These are phyloP conservation scores for Pisolithus sp. DNA, from an alignment of 768 basidiomycete species.

Conservation along the genomic window DNA sequence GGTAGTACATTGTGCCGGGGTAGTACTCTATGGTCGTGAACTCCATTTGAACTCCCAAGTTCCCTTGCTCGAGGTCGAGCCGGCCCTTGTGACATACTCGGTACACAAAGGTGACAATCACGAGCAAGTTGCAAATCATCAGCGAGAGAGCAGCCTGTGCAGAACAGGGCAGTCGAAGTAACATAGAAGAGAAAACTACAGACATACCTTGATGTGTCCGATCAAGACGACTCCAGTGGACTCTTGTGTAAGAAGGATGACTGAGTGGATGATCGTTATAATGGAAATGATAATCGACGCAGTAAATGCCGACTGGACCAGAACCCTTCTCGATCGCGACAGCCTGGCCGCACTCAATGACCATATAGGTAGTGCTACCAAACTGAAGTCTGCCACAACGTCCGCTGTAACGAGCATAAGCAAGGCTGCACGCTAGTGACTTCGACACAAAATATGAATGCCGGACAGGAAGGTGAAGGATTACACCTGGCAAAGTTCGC, in stretches of 20 bases:
- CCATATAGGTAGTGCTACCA: slow-evolving; percentile 16
- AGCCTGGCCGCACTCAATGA: slow-evolving; percentile 12
- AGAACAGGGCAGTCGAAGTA: not conserved
- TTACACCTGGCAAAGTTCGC: not conserved
- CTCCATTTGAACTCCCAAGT: slow-evolving; percentile 3
- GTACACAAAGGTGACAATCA: slow-evolving; percentile 14
- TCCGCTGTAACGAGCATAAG: slow-evolving; percentile 12
- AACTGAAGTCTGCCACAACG: slow-evolving; percentile 12
- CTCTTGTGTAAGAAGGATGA: slow-evolving; percentile 1
- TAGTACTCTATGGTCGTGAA: slow-evolving; percentile 11
- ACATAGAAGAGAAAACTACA: slow-evolving; percentile 2
- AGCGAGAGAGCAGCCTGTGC: slow-evolving; percentile 15
- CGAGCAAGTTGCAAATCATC: slow-evolving; percentile 14
- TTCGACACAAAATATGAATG: too few relatives aligned
- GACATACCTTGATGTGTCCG: slow-evolving; percentile 16
- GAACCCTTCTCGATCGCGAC: slow-evolving; percentile 7
- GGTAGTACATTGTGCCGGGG: slow-evolving; percentile 7
- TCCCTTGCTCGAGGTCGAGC: not conserved
- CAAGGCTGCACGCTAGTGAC: not conserved
- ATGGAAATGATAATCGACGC: slow-evolving; percentile 17
- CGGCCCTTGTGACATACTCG: slow-evolving; percentile 5
- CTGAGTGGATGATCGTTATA: slow-evolving; percentile 13
- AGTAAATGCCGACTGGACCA: slow-evolving; percentile 17
- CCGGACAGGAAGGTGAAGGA: not conserved
- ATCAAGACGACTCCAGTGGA: slow-evolving; percentile 12